Evolutionary conservation across 805 yeast species (phyloP).

Genomic region (Yamadazyma endophytica): DNA sequence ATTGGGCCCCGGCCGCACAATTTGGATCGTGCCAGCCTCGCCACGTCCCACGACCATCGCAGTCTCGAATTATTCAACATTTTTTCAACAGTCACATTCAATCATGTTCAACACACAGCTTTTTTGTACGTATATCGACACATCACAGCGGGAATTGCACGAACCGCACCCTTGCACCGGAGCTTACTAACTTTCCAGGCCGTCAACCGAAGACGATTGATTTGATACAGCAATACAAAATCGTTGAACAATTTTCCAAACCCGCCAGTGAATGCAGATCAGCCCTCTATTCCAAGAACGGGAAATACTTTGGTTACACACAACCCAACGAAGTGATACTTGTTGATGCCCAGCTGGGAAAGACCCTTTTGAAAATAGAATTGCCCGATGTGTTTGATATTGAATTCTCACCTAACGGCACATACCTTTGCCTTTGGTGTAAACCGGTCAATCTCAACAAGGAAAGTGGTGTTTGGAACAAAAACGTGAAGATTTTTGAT

Average conservation of each 20-base stretch:
- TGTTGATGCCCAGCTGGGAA: slow-evolving; percentile 42
- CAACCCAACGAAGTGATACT: slow-evolving; percentile 59
- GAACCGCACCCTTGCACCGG: not conserved
- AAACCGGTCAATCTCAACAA: slow-evolving; percentile 66
- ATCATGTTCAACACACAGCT: slow-evolving; percentile 13
- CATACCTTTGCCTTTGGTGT: slow-evolving; percentile 82
- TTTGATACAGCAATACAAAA: slow-evolving; percentile 41
- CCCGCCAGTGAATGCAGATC: slow-evolving; percentile 52
- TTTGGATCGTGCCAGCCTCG: too few relatives aligned
- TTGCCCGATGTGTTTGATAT: slow-evolving; percentile 73
- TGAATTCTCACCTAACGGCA: slow-evolving; percentile 85
- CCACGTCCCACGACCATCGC: too few relatives aligned
- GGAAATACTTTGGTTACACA: slow-evolving; percentile 66
- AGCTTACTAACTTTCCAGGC: slow-evolving; percentile 31
- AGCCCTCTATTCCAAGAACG: slow-evolving; percentile 65
- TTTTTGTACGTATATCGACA: slow-evolving; percentile 10
- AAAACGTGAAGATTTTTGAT: slow-evolving; percentile 78
- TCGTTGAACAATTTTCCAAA: slow-evolving; percentile 30
- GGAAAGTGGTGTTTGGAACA: slow-evolving; percentile 68
- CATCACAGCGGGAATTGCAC: not conserved
- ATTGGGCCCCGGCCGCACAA: too few relatives aligned
- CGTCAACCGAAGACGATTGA: slow-evolving; percentile 58
- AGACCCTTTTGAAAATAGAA: slow-evolving; percentile 43
- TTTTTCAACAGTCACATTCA: too few relatives aligned
- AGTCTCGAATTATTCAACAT: too few relatives aligned